These are phyloP conservation scores for Stephania cephalantha DNA, from an alignment of 164 flowering plant species.

Conservation along the genomic window DNA sequence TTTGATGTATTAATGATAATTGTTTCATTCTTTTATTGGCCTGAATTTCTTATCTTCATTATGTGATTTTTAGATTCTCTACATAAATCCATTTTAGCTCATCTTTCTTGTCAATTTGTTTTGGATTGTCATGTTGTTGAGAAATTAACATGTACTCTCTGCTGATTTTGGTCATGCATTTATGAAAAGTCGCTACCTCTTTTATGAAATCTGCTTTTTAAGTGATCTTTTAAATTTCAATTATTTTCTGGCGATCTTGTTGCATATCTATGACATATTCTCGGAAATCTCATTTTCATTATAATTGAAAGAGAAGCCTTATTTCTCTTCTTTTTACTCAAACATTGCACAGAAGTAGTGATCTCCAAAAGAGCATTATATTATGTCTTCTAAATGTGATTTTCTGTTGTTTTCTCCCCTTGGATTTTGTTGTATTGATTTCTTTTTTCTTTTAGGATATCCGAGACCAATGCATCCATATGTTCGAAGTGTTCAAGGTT, in stretches of 20 bases:
- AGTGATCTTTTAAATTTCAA: not conserved
- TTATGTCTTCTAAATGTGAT: too few relatives aligned
- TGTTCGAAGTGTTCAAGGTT: constrained; percentile 43
- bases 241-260: not conserved
- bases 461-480: constrained; percentile 49
- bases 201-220: not conserved
- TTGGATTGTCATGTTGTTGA: not conserved
- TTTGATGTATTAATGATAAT: not conserved
- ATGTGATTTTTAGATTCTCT: not conserved
- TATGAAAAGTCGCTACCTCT: not conserved
- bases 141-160: not conserved
- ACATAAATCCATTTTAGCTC: not conserved
- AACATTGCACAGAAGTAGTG: not conserved
- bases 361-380: too few relatives aligned
- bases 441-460: constrained; percentile 44
- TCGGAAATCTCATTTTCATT: not conserved
- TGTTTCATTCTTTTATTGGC: not conserved
- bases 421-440: not conserved
- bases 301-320: not conserved
- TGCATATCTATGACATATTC: not conserved
- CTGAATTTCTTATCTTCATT: not conserved
- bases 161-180: not conserved
- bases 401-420: not conserved
- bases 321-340: not conserved
- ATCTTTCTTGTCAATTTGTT: not conserved